A percentile compares a stretch with the other conserved stretches of the same genome.
These are phyloP conservation scores for Thozetella sp. DNA, from an alignment of 495 filamentous ascomycete species.

Conservation along the genomic window DNA sequence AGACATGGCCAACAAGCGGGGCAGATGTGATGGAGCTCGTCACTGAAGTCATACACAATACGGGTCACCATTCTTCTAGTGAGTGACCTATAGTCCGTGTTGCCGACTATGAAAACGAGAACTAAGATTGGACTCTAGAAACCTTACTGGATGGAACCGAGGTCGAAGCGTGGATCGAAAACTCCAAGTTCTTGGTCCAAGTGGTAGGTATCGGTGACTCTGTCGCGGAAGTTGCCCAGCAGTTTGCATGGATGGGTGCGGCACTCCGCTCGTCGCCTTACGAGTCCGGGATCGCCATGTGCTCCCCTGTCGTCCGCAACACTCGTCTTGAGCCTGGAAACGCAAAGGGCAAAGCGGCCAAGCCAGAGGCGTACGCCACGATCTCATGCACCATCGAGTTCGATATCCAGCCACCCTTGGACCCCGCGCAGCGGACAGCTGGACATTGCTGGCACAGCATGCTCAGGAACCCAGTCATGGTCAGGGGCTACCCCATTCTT, in stretches of 20 bases:
- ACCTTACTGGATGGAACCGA: neutral
- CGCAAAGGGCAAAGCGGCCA: too few species aligned
- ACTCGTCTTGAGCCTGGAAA: too few species aligned
- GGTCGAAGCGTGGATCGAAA: neutral
- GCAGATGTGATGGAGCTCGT: neutral
- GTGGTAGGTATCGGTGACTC: neutral
- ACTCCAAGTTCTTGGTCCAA: neutral
- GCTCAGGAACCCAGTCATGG: constrained; percentile 33
- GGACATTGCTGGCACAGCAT: constrained; percentile 38
- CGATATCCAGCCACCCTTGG: neutral
- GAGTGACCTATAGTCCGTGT: too few species aligned
- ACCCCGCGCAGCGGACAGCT: neutral
- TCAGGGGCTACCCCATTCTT: constrained; percentile 31
- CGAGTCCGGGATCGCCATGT: neutral
- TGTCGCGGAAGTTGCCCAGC: constrained; percentile 3
- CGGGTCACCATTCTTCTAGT: neutral
- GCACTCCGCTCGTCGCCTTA: neutral
- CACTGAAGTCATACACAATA: neutral
- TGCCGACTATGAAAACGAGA: too few species aligned
- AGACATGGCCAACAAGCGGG: neutral
- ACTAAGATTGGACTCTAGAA: neutral
- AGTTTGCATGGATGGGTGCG: constrained; percentile 9
- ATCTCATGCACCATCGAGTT: neutral
- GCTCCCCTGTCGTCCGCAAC: neutral
- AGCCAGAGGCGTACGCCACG: neutral